phyloP scores from a whole-genome alignment of 305 asterid genomes.

The Solanum hybrid region DNA sequence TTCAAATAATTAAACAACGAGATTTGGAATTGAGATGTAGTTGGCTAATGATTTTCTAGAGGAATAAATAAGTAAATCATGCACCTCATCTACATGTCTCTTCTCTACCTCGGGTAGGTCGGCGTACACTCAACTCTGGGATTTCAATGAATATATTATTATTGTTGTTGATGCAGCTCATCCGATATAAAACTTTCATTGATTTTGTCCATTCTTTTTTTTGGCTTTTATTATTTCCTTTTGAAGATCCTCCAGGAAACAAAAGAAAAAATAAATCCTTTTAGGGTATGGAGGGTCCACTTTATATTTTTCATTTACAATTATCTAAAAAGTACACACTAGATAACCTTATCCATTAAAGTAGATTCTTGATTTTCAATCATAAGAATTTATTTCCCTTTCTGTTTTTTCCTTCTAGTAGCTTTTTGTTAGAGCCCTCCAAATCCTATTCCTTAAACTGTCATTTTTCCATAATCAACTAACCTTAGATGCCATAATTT shows the following conservation, averaged over 20 bases:
- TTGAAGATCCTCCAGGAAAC: background rate
- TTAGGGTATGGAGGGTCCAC: background rate
- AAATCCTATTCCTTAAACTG: background rate
- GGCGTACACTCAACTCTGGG: background rate
- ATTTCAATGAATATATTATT: too few species aligned
- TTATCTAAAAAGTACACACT: background rate
- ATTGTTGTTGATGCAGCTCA: background rate
- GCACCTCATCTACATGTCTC: background rate
- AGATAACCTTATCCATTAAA: constrained; percentile 31
- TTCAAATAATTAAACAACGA: background rate
- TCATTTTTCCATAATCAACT: background rate
- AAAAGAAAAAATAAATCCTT: background rate
- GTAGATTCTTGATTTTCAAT: background rate
- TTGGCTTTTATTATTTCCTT: background rate
- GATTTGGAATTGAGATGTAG: background rate
- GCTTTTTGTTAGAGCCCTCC: background rate
- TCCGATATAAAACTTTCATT: background rate
- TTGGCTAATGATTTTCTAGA: background rate
- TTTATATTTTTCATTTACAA: background rate
- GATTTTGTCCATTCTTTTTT: background rate
- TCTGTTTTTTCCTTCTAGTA: background rate
- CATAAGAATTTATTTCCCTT: background rate
- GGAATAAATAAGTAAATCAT: background rate
- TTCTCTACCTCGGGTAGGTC: fast-evolving
- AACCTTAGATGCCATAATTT: background rate